Conservation (phyloP, 2,329 filamentous ascomycete species). For the Plenodomus tracheiphilus region DNA sequence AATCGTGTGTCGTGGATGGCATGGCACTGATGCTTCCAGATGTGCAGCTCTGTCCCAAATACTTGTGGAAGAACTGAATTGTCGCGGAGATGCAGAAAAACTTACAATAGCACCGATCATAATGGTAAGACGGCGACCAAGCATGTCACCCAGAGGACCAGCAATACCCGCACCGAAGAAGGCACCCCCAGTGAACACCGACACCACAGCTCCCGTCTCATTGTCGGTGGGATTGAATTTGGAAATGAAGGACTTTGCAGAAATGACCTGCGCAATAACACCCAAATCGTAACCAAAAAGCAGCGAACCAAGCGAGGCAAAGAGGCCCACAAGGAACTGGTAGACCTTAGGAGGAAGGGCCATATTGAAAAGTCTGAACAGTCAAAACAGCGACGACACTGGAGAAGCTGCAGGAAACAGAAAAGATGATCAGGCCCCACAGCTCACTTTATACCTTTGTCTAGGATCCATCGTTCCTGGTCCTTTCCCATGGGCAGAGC, state of each 20-base stretch:
- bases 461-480: constrained; percentile 1
- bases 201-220: constrained; percentile 70
- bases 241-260: constrained; percentile 46
- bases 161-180: constrained; percentile 70
- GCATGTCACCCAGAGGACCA: constrained; percentile 63
- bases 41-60: too few species aligned
- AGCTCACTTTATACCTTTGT: constrained; percentile 23
- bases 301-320: constrained; percentile 62
- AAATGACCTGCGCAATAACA: constrained; percentile 62
- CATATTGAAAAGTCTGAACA: constrained; percentile 45
- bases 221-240: constrained; percentile 47
- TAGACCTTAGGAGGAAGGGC: constrained; percentile 61
- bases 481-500: constrained; percentile 6
- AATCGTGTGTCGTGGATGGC: too few species aligned
- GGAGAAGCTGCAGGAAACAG: constrained; percentile 1
- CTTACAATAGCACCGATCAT: constrained; percentile 66
- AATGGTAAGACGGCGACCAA: constrained; percentile 74
- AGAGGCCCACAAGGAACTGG: constrained; percentile 63
- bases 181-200: constrained; percentile 75
- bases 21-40: too few species aligned
- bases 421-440: neutral
- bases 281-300: constrained; percentile 64
- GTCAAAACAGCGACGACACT: constrained; percentile 6
- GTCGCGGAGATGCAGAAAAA: too few species aligned
- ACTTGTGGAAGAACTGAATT: too few species aligned